A percentile compares a stretch with the other conserved stretches of the same genome.
Conservation (phyloP, 2,329 filamentous ascomycete species). For the Pyricularia pennisetigena region DNA sequence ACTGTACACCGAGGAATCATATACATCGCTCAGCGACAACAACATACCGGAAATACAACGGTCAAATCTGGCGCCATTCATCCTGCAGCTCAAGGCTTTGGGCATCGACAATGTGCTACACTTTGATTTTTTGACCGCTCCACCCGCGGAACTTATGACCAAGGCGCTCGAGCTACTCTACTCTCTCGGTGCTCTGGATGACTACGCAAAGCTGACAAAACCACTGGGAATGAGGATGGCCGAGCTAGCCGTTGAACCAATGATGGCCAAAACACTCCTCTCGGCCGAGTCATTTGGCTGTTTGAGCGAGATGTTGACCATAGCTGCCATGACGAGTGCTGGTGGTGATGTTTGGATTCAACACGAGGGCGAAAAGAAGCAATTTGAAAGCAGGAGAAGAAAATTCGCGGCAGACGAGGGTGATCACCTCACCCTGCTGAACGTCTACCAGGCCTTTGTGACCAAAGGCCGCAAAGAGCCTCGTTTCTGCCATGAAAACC, state of each 20-base stretch:
- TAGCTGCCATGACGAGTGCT: slow-evolving; percentile 87
- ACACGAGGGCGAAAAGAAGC: slow-evolving; percentile 66
- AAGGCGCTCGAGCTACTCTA: slow-evolving; percentile 83
- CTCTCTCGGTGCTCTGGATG: slow-evolving; percentile 76
- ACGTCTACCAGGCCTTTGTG: slow-evolving; percentile 85
- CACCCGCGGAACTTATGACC: slow-evolving; percentile 74
- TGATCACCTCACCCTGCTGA: slow-evolving; percentile 85
- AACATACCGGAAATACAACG: slow-evolving; percentile 88
- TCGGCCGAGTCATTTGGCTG: slow-evolving; percentile 67
- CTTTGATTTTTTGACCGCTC: slow-evolving; percentile 81
- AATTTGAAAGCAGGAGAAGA: slow-evolving; percentile 61
- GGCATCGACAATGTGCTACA: slow-evolving; percentile 90
- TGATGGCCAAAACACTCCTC: slow-evolving; percentile 86
- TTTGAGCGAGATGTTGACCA: slow-evolving; percentile 76
- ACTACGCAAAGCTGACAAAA: slow-evolving; percentile 81
- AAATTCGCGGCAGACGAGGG: slow-evolving; percentile 90
- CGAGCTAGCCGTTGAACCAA: slow-evolving; percentile 84
- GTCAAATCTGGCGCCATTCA: slow-evolving; percentile 77
- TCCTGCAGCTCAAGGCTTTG: slow-evolving; percentile 87
- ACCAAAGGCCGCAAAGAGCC: slow-evolving; percentile 74
- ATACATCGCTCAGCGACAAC: slow-evolving; percentile 53
- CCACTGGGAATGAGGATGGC: slow-evolving; percentile 89
- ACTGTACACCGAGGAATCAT: slow-evolving; percentile 74
- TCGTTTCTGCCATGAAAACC: slow-evolving; percentile 79
- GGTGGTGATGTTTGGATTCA: slow-evolving; percentile 77